phyloP scores from a whole-genome alignment of 1,139 yeast genomes.

The Candida sojae region DNA sequence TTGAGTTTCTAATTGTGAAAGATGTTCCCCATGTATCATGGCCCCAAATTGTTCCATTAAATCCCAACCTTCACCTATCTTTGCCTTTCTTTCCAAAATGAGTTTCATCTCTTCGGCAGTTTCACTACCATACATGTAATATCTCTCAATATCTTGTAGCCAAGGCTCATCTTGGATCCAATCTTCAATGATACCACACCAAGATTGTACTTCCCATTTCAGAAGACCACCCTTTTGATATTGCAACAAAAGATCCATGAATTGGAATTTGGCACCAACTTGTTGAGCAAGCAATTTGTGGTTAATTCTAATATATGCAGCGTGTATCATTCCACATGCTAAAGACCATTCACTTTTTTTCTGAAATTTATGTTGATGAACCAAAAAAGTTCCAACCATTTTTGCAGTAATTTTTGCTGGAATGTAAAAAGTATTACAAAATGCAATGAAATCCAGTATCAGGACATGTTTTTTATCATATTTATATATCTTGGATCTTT shows the following conservation, averaged over 20 bases:
- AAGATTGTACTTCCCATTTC: slow-evolving; percentile 48
- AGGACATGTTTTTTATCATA: slow-evolving; percentile 30
- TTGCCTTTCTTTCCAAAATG: slow-evolving; percentile 27
- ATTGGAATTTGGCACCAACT: slow-evolving; percentile 50
- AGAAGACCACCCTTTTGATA: slow-evolving; percentile 56
- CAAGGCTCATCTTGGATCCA: slow-evolving; percentile 57
- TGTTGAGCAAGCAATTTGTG: slow-evolving; percentile 43
- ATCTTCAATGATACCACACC: slow-evolving; percentile 55
- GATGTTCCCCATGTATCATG: slow-evolving; percentile 36
- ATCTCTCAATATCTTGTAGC: slow-evolving; percentile 47
- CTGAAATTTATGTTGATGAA: slow-evolving; percentile 51
- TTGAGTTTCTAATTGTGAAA: slow-evolving; percentile 31
- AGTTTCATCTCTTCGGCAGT: slow-evolving; percentile 20
- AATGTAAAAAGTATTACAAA: slow-evolving; percentile 64
- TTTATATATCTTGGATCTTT: slow-evolving; percentile 15
- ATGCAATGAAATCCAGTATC: slow-evolving; percentile 54
- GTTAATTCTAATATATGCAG: slow-evolving; percentile 59
- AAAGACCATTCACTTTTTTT: slow-evolving; percentile 66
- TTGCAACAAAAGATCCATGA: slow-evolving; percentile 51
- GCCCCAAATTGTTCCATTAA: slow-evolving; percentile 33
- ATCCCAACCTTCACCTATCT: slow-evolving; percentile 36
- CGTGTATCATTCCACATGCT: slow-evolving; percentile 64
- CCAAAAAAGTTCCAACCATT: slow-evolving; percentile 51
- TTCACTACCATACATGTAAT: slow-evolving; percentile 32
- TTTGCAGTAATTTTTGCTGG: slow-evolving; percentile 54